A percentile compares a stretch with the other conserved stretches of the same genome.
Evolutionary conservation across 768 basidiomycete species (phyloP).

Genomic region (Boletales sp.): DNA sequence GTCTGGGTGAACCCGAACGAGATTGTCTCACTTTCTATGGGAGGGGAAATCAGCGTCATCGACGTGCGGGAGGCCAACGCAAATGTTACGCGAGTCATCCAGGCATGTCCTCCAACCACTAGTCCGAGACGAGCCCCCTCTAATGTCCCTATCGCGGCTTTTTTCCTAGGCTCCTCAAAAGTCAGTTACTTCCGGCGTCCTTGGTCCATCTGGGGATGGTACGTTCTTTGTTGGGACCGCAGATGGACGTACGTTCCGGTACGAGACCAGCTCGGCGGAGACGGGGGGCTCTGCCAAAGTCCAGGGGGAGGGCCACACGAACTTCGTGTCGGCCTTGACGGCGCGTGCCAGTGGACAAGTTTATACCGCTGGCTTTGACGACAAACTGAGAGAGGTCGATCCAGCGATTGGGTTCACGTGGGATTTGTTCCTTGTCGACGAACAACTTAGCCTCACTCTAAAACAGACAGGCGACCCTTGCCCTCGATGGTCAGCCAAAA

Average conservation of each 20-base stretch:
- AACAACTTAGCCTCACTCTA: neutral
- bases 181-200: slow-evolving; percentile 63
- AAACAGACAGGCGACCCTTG: slow-evolving; percentile 47
- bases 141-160: neutral
- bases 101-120: slow-evolving; percentile 40
- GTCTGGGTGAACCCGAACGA: slow-evolving; percentile 71
- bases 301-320: slow-evolving; percentile 67
- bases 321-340: slow-evolving; percentile 61
- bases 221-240: slow-evolving; percentile 82
- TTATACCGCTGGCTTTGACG: slow-evolving; percentile 79
- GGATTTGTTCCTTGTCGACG: slow-evolving; percentile 12
- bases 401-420: slow-evolving; percentile 27
- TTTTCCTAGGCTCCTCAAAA: slow-evolving; percentile 70
- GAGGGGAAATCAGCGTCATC: slow-evolving; percentile 77
- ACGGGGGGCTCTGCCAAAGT: slow-evolving; percentile 35
- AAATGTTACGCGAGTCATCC: slow-evolving; percentile 58
- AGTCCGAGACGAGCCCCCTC: neutral
- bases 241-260: slow-evolving; percentile 72
- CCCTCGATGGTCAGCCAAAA: slow-evolving; percentile 64
- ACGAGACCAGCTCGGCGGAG: slow-evolving; percentile 37
- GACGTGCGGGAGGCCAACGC: slow-evolving; percentile 62
- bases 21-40: slow-evolving; percentile 81
- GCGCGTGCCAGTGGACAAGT: slow-evolving; percentile 46
- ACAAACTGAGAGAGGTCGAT: slow-evolving; percentile 66
- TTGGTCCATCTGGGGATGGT: slow-evolving; percentile 28